These are phyloP conservation scores for Barbatosphaeria neglecta DNA, from an alignment of 495 filamentous ascomycete genomes.

Conservation along the genomic window DNA sequence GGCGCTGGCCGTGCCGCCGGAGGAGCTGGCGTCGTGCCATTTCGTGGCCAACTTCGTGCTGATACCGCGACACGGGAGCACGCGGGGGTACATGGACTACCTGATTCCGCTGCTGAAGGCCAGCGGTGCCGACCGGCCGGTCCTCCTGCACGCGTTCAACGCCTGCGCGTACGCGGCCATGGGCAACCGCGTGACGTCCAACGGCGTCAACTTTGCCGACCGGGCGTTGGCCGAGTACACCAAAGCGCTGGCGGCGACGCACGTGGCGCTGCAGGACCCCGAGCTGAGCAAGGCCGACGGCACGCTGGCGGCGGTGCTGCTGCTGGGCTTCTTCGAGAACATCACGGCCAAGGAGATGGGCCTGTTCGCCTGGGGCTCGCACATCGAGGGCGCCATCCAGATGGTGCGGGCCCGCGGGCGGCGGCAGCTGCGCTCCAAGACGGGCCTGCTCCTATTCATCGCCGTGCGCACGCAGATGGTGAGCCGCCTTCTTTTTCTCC, in stretches of 20 bases:
- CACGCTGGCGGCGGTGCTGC: conserved; percentile 48
- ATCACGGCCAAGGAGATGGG: conserved; percentile 34
- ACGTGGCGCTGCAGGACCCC: conserved; percentile 39
- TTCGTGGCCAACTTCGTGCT: conserved; percentile 48
- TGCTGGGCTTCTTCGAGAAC: conserved; percentile 54
- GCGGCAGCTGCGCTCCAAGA: conserved; percentile 34
- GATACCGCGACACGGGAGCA: conserved; percentile 26
- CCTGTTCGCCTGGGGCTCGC: conserved; percentile 39
- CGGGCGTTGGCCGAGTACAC: conserved; percentile 31
- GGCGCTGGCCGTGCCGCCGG: conserved; percentile 23
- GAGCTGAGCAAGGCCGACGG: conserved; percentile 31
- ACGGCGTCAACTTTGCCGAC: conserved; percentile 16
- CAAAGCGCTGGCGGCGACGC: conserved; percentile 41
- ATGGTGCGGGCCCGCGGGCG: conserved; percentile 41
- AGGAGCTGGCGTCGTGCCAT: conserved; percentile 39
- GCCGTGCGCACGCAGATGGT: conserved; percentile 43
- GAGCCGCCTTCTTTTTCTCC: conserved; percentile 5
- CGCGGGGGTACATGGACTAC: conserved; percentile 44
- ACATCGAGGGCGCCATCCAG: conserved; percentile 42
- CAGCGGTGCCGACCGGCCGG: conserved; percentile 30
- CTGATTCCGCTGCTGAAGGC: conserved; percentile 42
- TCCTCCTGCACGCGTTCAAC: conserved; percentile 47
- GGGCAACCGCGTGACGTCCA: conserved; percentile 27
- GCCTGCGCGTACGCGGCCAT: conserved; percentile 49
- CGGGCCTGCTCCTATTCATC: conserved; percentile 37